Conservation (phyloP, 2,329 filamentous ascomycete species). For the Thielaviopsis populi region DNA sequence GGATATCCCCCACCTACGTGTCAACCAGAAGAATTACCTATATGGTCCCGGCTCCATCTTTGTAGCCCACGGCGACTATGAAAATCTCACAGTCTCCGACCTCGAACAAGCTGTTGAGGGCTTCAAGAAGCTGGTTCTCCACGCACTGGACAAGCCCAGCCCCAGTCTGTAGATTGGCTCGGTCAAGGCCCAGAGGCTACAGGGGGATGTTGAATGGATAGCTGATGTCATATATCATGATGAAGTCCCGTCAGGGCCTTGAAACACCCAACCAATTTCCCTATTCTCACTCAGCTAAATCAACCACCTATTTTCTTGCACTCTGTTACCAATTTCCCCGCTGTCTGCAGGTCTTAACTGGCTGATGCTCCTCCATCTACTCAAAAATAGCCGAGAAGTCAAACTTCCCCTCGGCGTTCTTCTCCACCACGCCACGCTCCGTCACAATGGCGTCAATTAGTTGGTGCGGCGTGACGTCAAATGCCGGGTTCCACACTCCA, state of each 20-base stretch:
- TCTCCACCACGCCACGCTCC: slow-evolving; percentile 75
- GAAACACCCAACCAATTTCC: too few species aligned
- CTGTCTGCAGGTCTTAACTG: not conserved
- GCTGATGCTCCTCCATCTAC: not conserved
- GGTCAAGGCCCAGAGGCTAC: not conserved
- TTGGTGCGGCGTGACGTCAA: slow-evolving; percentile 80
- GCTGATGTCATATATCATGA: not conserved
- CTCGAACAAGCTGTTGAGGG: slow-evolving; percentile 65
- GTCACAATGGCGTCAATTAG: slow-evolving; percentile 92
- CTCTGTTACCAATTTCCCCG: not conserved
- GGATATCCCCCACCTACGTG: slow-evolving; percentile 64
- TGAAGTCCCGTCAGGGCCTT: too few species aligned
- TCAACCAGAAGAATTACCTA: slow-evolving; percentile 50
- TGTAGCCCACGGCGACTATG: slow-evolving; percentile 74
- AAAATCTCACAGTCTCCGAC: slow-evolving; percentile 60
- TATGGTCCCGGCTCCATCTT: slow-evolving; percentile 62
- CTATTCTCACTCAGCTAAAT: too few species aligned
- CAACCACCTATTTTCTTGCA: too few species aligned
- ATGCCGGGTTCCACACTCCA: slow-evolving; percentile 88
- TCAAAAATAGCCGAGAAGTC: slow-evolving; percentile 23
- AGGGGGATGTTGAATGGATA: not conserved
- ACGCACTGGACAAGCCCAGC: slow-evolving; percentile 28
- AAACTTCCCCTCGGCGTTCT: slow-evolving; percentile 56
- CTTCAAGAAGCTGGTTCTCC: slow-evolving; percentile 55
- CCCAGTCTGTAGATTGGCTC: not conserved